Evolutionary conservation across 768 basidiomycete species (phyloP), one percentile per base, ranked within the genome.

Genomic region (Lactarius sp.): DNA sequence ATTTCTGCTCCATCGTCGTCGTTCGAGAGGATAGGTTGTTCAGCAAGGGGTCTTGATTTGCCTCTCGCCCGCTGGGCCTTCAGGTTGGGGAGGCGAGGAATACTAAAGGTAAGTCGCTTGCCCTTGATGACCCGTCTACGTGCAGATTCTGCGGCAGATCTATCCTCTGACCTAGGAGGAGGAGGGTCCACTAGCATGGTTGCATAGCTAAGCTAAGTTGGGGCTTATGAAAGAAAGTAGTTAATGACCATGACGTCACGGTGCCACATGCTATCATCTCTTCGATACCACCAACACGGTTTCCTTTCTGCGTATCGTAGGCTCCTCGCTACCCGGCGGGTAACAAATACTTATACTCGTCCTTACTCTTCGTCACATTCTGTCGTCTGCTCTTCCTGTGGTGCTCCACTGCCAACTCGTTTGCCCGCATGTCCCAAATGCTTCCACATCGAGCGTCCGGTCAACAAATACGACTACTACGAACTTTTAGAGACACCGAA

Each of bases 361-460:
- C 6, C 34, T 20, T 39, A 56, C 27, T 47, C 59, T 31, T 37
- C 41, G 16, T 60, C 22, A 1, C 12, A 34, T 22, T 20, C 64
- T 27, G 41, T 27, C 41, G 9, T 31, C 36, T 94, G 92, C 70
- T 83, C 87, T 9, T 81, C 79, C 22, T 96, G 92, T 71, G 79
- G 80, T 1, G 68, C 78, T 10, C 76, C 77, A 7, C 76, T 94
- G 6, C 80, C 85, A 5, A 84, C 87, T 6, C 73, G 81, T 42
- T 75, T 91, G 50, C 90, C 92, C 0, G 91, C 88, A 22, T 96
- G 93, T 73, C 77, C 77, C 13, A 77, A 76, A n/a, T 96, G 93
- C 75, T 80, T 80, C 70, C 80, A 80, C 60, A 88, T 95, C 58
- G 80, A 82, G 18, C 76, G 78, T 12, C 70, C 93, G 14, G 75